These are phyloP conservation scores for Vaccinium vitisidaea DNA, from an alignment of 148 eudicot species.

Conservation along the genomic window DNA sequence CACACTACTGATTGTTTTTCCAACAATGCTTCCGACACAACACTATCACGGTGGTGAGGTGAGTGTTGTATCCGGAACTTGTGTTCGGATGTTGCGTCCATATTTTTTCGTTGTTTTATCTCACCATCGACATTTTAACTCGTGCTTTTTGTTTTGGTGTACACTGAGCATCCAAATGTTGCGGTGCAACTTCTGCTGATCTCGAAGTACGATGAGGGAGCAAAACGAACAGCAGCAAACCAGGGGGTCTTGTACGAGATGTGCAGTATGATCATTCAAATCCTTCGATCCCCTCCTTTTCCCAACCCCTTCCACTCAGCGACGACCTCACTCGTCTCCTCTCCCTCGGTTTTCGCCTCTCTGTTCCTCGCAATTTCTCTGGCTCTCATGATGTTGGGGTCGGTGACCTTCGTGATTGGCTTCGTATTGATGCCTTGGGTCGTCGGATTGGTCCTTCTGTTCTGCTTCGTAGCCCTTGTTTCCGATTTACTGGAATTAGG, in stretches of 20 bases:
- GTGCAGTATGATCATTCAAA: constrained; percentile 41
- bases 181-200: background rate
- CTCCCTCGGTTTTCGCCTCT: constrained; percentile 40
- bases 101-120: too few relatives aligned
- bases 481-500: constrained; percentile 46
- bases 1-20: background rate
- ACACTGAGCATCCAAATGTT: too few relatives aligned
- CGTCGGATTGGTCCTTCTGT: constrained; percentile 42
- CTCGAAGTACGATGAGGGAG: background rate
- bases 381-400: constrained; percentile 65
- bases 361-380: constrained; percentile 62
- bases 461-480: constrained; percentile 45
- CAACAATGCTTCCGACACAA: too few relatives aligned
- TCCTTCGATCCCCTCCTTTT: constrained; percentile 36
- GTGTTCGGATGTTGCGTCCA: too few relatives aligned
- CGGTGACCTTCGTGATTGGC: constrained; percentile 53
- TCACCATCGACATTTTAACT: too few relatives aligned
- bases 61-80: too few relatives aligned
- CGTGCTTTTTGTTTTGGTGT: background rate
- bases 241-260: constrained; percentile 47
- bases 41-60: too few relatives aligned
- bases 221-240: constrained; percentile 34
- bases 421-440: constrained; percentile 67
- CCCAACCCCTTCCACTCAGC: constrained; percentile 7
- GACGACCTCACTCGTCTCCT: background rate